Percentiles rank a stretch among this genome's conserved stretches.
Evolutionary conservation across 495 filamentous ascomycete species (phyloP).

Genomic region (Parathielavia hyrcaniae): DNA sequence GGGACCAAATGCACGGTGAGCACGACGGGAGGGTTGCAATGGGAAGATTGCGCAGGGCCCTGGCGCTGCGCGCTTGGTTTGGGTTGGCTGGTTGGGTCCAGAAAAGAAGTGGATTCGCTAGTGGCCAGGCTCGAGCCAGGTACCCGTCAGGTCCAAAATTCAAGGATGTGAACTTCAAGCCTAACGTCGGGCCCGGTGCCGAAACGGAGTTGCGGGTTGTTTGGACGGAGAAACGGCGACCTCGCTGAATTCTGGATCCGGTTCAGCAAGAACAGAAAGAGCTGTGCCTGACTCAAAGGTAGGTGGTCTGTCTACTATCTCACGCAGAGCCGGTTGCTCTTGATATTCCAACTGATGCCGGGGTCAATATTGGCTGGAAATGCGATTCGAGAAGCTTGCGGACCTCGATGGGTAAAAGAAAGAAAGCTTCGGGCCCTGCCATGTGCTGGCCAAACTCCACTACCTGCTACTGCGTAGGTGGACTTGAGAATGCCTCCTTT

Average conservation of each 20-base stretch:
- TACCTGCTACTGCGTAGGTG: too few species aligned
- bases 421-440: too few species aligned
- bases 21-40: slow-evolving; percentile 17
- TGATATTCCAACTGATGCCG: too few species aligned
- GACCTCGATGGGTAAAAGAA: too few species aligned
- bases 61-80: slow-evolving; percentile 7
- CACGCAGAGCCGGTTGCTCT: too few species aligned
- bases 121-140: too few species aligned
- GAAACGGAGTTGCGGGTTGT: slow-evolving; percentile 24
- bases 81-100: slow-evolving; percentile 8
- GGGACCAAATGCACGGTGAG: slow-evolving; percentile 16
- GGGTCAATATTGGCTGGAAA: too few species aligned
- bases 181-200: slow-evolving; percentile 5
- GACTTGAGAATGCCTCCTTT: too few species aligned
- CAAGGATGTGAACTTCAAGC: slow-evolving; percentile 5
- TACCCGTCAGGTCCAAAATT: slow-evolving; percentile 1
- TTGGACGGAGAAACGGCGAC: background rate
- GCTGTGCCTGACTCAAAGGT: too few species aligned
- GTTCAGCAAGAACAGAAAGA: background rate
- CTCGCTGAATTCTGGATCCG: background rate
- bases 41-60: slow-evolving; percentile 33
- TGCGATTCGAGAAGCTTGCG: too few species aligned
- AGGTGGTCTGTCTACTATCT: too few species aligned
- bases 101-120: slow-evolving; percentile 12
- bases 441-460: too few species aligned